Percentiles rank a stretch among this genome's conserved stretches.
Conservation (phyloP, 305 asterid genomes). For the Fraxinus platypoda region DNA sequence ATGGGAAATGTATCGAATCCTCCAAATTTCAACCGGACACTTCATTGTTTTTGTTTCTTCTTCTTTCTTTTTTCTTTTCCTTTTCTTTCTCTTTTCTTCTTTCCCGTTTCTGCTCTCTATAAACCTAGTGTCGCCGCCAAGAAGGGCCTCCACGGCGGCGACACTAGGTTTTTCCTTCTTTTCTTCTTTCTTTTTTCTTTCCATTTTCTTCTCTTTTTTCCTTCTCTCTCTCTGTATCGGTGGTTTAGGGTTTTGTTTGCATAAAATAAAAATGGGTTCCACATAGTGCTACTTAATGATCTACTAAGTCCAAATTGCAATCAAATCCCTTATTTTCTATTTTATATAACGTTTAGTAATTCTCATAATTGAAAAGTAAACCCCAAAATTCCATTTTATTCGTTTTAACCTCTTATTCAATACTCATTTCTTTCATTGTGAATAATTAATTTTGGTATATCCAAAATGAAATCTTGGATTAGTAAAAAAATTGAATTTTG, state of each 20-base stretch:
- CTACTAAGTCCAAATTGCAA: background rate
- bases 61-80: too few relatives aligned
- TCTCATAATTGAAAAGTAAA: background rate
- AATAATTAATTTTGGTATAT: background rate
- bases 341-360: too few relatives aligned
- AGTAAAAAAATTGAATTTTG: background rate
- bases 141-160: too few relatives aligned
- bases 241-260: background rate
- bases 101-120: too few relatives aligned
- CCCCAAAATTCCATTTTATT: background rate
- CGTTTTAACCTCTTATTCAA: background rate
- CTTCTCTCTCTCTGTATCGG: background rate
- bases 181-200: too few relatives aligned
- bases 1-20: background rate
- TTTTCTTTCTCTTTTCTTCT: too few relatives aligned
- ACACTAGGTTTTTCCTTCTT: background rate
- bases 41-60: too few relatives aligned
- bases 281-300: background rate
- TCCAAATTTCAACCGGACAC: background rate
- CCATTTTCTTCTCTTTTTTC: background rate
- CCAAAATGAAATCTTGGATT: background rate
- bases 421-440: background rate
- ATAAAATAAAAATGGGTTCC: background rate
- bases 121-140: background rate
- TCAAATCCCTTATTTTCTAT: background rate